These are phyloP conservation scores for Tarenaya hassleriana DNA, from an alignment of 345 rosid genomes.

Conservation along the genomic window DNA sequence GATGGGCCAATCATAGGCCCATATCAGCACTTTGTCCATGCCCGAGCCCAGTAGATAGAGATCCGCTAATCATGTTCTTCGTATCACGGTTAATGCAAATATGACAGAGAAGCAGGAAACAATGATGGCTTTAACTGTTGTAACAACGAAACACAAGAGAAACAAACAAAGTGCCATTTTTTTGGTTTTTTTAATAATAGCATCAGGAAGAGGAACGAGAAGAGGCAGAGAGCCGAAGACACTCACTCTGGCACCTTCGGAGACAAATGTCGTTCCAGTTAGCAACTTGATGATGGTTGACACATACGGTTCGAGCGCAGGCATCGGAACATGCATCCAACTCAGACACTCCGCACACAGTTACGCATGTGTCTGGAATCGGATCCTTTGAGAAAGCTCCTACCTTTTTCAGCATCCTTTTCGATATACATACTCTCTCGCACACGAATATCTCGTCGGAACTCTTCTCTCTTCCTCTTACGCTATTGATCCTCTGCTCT, in stretches of 20 bases:
- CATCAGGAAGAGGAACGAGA: conserved; percentile 24
- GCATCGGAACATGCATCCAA: conserved; percentile 91
- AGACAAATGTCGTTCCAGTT: conserved; percentile 89
- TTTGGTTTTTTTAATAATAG: neutral
- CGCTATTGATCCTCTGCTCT: conserved; percentile 66
- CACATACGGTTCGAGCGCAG: conserved; percentile 74
- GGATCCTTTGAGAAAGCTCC: conserved; percentile 85
- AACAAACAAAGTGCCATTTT: too few relatives aligned
- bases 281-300: conserved; percentile 82
- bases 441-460: conserved; percentile 82
- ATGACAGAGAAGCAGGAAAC: too few relatives aligned
- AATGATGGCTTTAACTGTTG: too few relatives aligned
- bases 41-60: too few relatives aligned
- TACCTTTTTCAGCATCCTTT: conserved; percentile 79
- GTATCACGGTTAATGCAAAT: too few relatives aligned
- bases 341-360: conserved; percentile 87
- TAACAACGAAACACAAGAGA: neutral
- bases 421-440: conserved; percentile 86
- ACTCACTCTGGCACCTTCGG: conserved; percentile 73
- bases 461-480: conserved; percentile 73
- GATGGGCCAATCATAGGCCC: too few relatives aligned
- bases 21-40: too few relatives aligned
- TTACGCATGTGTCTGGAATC: conserved; percentile 65
- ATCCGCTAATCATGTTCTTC: too few relatives aligned
- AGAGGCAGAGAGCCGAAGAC: conserved; percentile 41